Base-by-base conservation (phyloP, 2,329 filamentous ascomycete species). In the Epichloe aotearoae region DNA sequence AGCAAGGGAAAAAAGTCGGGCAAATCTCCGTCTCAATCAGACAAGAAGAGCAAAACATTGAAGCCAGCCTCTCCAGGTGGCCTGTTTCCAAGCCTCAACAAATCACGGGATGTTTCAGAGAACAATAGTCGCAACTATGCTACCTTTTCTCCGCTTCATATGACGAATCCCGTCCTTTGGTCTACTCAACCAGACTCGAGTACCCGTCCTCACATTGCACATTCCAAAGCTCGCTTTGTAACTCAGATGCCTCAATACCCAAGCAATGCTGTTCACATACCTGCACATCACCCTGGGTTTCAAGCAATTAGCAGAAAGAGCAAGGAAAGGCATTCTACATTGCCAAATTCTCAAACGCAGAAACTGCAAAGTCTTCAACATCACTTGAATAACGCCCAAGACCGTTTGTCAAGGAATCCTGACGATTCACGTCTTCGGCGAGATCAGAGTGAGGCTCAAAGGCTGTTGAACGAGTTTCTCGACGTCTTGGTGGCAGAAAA, bases 381-480 rank as follows among this genome's bases (percentile, higher is more conserved):
- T 20, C 34, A 56, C 3, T 58, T 67, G 15, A 59, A 66, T 23
- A 47, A 50, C 2, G 60, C 59, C 44, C 58, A 59, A 52, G 51
- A 53, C 10, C 52, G 55, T n/a, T 46, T 66, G 17, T 55, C 59
- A 3, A 53, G 51, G 10, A 50, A 57, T 7, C 60, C 65, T 3
- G 44, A 50, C 17, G 55, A 63, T 26, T 20, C 34, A 12, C 40
- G 50, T 2, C 49, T 67, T n/a, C 58, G 58, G 15, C 50, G 50
- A 6, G 56, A 63, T 8, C 41, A 61, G 37, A 54, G 59, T 10
- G 52, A 43, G n/a, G 54, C 66, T 2, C 65, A 66, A 47, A 49
- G 58, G 38, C 52, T 58, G 42, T 58, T 67, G 23, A 65, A 67
- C 42, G 41, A 47, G 19, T 57, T 58, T 4, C 33, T 68, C 23